Base-by-base conservation (phyloP, 106 monocot species). In the Agapanthus africanus region DNA sequence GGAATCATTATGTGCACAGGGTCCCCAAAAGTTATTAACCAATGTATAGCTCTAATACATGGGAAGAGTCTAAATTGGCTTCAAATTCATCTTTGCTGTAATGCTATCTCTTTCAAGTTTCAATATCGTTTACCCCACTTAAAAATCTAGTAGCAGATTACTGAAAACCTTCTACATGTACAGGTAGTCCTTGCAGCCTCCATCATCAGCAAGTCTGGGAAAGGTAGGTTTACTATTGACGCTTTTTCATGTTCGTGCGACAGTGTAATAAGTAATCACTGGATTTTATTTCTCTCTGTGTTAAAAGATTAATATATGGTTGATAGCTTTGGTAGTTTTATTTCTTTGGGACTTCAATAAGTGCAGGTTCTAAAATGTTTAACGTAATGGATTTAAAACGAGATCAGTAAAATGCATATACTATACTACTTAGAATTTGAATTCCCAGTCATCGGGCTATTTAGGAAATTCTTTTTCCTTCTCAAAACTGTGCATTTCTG, bases 101-200 rank as follows among this genome's bases (percentile, higher is more conserved):
- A n/a, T n/a, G n/a, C n/a, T n/a, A n/a, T 16, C 44, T 44, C 16
- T 44, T 44, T 44, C 10, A 7, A 23, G n/a, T 52, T 25, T 52
- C n/a, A 52, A 56, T 11, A 28, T 27, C 11, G 26, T 11, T 28
- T 30, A 28, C 30, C 13, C 14, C 10, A n/a, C n/a, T n/a, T n/a
- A n/a, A n/a, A n/a, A n/a, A n/a, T n/a, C n/a, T n/a, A n/a, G n/a
- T n/a, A n/a, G n/a, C n/a, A n/a, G 44, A 44, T 44, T 56, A 1
- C 15, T 30, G 9, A 9, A n/a, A 30, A 56, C 9, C 15, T 56
- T 56, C 7, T 56, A 5, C 9, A 28, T 3, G 56, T 65, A 39
- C 65, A 74, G 74, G 74, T 74, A 44, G 74, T 74, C 66, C 65
- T 74, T 51, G 74, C 66, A 54, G 74, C 74, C 36, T 74, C 74